Conservation (phyloP, 2,329 filamentous ascomycete genomes). For the Monosporascus sp. region DNA sequence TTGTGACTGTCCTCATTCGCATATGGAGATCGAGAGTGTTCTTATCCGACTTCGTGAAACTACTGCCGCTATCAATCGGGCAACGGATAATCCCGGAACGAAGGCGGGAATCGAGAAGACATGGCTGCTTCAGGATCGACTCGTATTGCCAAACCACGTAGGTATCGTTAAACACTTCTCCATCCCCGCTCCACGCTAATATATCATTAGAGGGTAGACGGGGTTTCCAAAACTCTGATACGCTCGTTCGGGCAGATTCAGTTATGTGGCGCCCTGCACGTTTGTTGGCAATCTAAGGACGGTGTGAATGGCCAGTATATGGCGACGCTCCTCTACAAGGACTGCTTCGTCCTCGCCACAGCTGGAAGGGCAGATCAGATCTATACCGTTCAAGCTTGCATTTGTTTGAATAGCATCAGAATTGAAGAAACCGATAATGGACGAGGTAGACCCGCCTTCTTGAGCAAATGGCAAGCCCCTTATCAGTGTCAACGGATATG, state of each 20-base stretch:
- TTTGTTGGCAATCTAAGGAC: conserved; percentile 71
- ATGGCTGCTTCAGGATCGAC: conserved; percentile 76
- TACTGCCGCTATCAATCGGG: conserved; percentile 75
- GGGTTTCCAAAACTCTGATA: conserved; percentile 59
- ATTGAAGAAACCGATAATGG: conserved; percentile 73
- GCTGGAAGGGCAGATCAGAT: conserved; percentile 57
- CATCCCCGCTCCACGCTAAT: conserved; percentile 13
- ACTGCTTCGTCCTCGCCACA: conserved; percentile 71
- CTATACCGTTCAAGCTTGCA: conserved; percentile 70
- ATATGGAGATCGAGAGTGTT: conserved; percentile 72
- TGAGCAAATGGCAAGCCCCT: conserved; percentile 1
- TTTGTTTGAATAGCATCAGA: conserved; percentile 60
- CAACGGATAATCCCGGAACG: conserved; percentile 69
- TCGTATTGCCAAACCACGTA: conserved; percentile 70
- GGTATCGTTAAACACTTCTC: conserved; percentile 14
- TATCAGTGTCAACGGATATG: conserved; percentile 1
- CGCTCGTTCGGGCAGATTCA: conserved; percentile 74
- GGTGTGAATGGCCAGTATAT: conserved; percentile 73
- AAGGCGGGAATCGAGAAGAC: conserved; percentile 72
- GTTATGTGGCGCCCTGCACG: conserved; percentile 77
- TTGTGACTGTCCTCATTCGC: conserved; percentile 76
- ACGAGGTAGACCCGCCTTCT: conserved; percentile 46
- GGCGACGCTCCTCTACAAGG: conserved; percentile 77
- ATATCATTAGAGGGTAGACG: conserved; percentile 39
- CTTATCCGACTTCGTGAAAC: conserved; percentile 67